Evolutionary conservation across 495 filamentous ascomycete genomes (phyloP).

Genomic region (Neurospora sp.): DNA sequence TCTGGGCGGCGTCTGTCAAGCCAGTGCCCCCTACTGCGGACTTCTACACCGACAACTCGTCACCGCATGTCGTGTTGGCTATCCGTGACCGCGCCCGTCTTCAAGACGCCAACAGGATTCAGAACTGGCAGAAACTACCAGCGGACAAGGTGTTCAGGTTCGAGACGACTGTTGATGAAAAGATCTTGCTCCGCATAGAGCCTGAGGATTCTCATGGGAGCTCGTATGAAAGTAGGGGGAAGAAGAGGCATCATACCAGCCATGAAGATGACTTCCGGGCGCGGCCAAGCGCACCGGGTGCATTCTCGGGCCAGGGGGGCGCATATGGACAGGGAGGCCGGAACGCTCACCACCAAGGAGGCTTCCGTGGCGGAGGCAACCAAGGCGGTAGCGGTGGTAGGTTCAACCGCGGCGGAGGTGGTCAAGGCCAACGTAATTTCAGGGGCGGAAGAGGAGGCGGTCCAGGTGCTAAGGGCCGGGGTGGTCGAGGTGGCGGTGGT

Average conservation of each 20-base stretch:
- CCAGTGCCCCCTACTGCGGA: slow-evolving; percentile 55
- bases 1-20: slow-evolving; percentile 76
- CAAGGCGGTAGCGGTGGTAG: background rate
- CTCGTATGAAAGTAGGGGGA: slow-evolving; percentile 47
- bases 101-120: slow-evolving; percentile 70
- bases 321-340: background rate
- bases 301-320: background rate
- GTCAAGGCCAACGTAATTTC: slow-evolving; percentile 17
- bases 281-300: slow-evolving; percentile 3
- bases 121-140: slow-evolving; percentile 70
- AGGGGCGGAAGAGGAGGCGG: slow-evolving; percentile 19
- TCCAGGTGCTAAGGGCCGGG: slow-evolving; percentile 2
- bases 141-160: slow-evolving; percentile 56
- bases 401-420: slow-evolving; percentile 10
- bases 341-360: background rate
- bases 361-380: background rate
- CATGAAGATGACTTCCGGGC: slow-evolving; percentile 38
- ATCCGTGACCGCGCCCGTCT: slow-evolving; percentile 61
- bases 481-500: slow-evolving; percentile 24
- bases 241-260: slow-evolving; percentile 44
- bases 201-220: slow-evolving; percentile 48
- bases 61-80: slow-evolving; percentile 67
- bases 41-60: slow-evolving; percentile 63
- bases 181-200: slow-evolving; percentile 71
- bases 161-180: slow-evolving; percentile 77